phyloP scores from a whole-genome alignment of 2,329 filamentous ascomycete genomes.

The Aspergillus versicolor region DNA sequence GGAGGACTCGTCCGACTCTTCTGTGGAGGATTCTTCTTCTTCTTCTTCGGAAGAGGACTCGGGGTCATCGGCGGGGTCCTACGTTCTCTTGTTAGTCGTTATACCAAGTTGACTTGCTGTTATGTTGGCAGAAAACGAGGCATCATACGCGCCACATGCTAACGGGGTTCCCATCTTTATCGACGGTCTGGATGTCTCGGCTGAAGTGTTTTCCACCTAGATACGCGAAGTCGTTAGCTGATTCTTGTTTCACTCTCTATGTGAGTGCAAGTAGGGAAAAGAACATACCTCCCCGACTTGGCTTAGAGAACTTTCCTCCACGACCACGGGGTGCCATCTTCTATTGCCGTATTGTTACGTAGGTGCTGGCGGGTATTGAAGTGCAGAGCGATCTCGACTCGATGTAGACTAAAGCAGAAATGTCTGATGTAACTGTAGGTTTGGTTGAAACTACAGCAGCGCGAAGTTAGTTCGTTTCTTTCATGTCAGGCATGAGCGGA shows the following conservation, averaged over 20 bases:
- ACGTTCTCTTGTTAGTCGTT: background rate
- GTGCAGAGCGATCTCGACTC: background rate
- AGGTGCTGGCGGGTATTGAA: background rate
- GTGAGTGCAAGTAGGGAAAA: background rate
- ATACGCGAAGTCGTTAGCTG: constrained; percentile 2
- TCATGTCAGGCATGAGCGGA: background rate
- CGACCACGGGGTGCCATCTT: constrained; percentile 63
- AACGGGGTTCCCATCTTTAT: constrained; percentile 83
- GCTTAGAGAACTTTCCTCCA: constrained; percentile 94
- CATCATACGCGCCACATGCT: constrained; percentile 77
- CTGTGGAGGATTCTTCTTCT: constrained; percentile 51
- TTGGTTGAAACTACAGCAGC: background rate
- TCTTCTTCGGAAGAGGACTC: constrained; percentile 38
- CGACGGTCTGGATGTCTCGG: constrained; percentile 81
- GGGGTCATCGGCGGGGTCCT: constrained; percentile 38
- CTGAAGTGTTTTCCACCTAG: constrained; percentile 94
- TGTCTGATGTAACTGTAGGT: background rate
- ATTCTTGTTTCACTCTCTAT: background rate
- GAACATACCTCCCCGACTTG: constrained; percentile 77
- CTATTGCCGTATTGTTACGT: background rate
- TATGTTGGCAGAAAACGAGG: constrained; percentile 3
- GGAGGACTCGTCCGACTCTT: constrained; percentile 44
- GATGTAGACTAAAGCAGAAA: background rate
- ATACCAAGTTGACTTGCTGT: background rate
- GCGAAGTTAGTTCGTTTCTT: background rate